Base-by-base conservation (phyloP, 352 stramenopile genomes). In the Phytophthora uliginosa region DNA sequence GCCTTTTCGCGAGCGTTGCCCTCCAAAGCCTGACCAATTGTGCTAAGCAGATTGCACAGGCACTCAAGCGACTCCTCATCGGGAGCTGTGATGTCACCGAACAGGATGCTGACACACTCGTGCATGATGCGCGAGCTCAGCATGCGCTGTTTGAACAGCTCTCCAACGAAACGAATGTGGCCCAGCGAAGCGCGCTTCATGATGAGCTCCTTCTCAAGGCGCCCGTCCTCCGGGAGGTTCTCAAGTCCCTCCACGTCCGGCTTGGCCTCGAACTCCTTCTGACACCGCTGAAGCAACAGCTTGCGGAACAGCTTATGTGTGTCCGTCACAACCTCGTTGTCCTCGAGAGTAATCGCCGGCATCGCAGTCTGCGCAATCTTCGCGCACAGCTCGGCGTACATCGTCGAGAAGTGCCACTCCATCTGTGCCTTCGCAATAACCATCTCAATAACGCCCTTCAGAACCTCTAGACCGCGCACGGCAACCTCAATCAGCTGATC, bases 31-130 rank as follows among this genome's bases (percentile, higher is more conserved):
- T 92, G 83, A 33, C 97, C 97, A 76, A 98, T 98, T 6, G 95
- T 98, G 36, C 90, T 87, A 26, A 99, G 88, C 40, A 99, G 82
- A 69, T 99, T 98, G 48, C 88, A 91, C 74, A 99, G 91, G 70
- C 97, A 99, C 83, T 99, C 97, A 31, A 99, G 80, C 40, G 95
- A 97, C 71, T 99, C 96, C 78, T 99, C 96, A 71, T 99, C 94
- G 0, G 90, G 90, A 34, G 94, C 81, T 24, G 88, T 73, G 9
- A 90, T 71, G 69, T 95, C 85, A n/a, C 86, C 86, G 33, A 96
- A 95, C 53, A 96, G 68, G 42, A 84, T 86, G 45, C 81, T 69
- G 20, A 99, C 82, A 66, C 95, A 98, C 65, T 94, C 87, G 76
- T 98, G 88, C 91, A 99, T 98, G 77, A 99, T 98, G 56, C 96